Evolutionary conservation across 1,139 yeast species (phyloP).

Genomic region (Waltiozyma sp.): DNA sequence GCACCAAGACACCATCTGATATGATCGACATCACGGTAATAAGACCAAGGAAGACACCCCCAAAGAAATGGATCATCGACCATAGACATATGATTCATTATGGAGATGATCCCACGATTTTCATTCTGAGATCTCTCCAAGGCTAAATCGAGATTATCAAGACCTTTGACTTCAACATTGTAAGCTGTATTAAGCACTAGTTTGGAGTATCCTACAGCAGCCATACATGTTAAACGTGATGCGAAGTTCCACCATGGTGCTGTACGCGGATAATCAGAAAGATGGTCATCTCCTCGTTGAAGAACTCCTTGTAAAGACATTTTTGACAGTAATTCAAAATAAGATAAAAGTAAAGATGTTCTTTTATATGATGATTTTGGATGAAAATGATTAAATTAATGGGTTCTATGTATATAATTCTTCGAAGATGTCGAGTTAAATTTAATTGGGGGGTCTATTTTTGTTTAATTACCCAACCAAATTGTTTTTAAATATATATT

Average conservation of each 20-base stretch:
- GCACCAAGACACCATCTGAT: constrained; percentile 96
- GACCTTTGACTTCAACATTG: constrained; percentile 48
- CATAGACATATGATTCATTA: constrained; percentile 95
- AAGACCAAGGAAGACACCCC: constrained; percentile 74
- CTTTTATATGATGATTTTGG: too few relatives aligned
- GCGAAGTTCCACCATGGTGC: constrained; percentile 52
- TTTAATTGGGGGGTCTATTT: too few relatives aligned
- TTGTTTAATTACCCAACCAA: too few relatives aligned
- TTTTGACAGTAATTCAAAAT: background rate
- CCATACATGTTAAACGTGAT: constrained; percentile 59
- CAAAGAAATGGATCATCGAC: constrained; percentile 89
- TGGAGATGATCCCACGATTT: constrained; percentile 65
- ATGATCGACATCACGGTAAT: constrained; percentile 49
- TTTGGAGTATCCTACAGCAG: constrained; percentile 58
- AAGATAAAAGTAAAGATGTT: too few relatives aligned
- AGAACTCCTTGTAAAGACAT: constrained; percentile 73
- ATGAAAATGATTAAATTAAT: too few relatives aligned
- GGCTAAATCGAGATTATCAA: constrained; percentile 56
- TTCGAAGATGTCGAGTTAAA: too few relatives aligned
- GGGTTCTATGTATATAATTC: too few relatives aligned
- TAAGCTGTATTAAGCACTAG: constrained; percentile 49
- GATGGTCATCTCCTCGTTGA: constrained; percentile 64
- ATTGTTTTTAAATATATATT: too few relatives aligned
- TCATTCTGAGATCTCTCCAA: constrained; percentile 50
- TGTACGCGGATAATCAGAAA: constrained; percentile 51